Evolutionary conservation across 2,329 filamentous ascomycete genomes (phyloP).

Genomic region (Colletotrichum destructivum): DNA sequence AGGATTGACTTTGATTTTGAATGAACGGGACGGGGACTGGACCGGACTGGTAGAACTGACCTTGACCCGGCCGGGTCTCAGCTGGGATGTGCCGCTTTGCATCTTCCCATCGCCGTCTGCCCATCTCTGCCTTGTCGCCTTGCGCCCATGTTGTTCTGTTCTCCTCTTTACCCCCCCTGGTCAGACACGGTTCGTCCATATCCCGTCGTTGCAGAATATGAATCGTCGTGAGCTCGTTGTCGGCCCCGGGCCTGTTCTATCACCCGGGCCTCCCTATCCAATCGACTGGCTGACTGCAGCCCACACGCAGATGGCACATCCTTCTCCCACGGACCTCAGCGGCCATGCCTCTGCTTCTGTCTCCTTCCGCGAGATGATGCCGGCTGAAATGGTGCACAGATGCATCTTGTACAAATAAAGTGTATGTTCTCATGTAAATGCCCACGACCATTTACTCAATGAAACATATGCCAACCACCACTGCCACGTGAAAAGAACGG

Average conservation of each 20-base stretch:
- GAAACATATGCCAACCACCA: neutral
- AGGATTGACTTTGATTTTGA: too few species aligned
- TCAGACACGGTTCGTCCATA: neutral
- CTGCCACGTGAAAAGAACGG: neutral
- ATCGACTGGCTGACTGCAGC: slow-evolving; percentile 5
- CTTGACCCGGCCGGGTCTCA: slow-evolving; percentile 18
- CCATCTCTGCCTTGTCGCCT: neutral
- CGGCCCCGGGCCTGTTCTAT: neutral
- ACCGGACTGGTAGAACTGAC: slow-evolving; percentile 7
- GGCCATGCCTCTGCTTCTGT: neutral
- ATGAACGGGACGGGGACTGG: neutral
- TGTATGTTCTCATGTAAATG: neutral
- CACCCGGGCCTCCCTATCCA: neutral
- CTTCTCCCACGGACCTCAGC: slow-evolving; percentile 35
- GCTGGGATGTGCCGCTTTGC: slow-evolving; percentile 13
- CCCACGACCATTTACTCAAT: neutral
- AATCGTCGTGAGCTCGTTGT: neutral
- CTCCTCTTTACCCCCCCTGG: neutral
- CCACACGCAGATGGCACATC: slow-evolving; percentile 30
- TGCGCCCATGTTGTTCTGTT: slow-evolving; percentile 1
- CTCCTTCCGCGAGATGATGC: slow-evolving; percentile 17
- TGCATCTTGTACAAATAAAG: slow-evolving; percentile 2
- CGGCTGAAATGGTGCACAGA: slow-evolving; percentile 19
- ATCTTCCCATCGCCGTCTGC: slow-evolving; percentile 9
- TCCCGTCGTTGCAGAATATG: neutral